These are phyloP conservation scores for Chaetomium strumarium DNA, from an alignment of 2,329 filamentous ascomycete species.

Conservation along the genomic window DNA sequence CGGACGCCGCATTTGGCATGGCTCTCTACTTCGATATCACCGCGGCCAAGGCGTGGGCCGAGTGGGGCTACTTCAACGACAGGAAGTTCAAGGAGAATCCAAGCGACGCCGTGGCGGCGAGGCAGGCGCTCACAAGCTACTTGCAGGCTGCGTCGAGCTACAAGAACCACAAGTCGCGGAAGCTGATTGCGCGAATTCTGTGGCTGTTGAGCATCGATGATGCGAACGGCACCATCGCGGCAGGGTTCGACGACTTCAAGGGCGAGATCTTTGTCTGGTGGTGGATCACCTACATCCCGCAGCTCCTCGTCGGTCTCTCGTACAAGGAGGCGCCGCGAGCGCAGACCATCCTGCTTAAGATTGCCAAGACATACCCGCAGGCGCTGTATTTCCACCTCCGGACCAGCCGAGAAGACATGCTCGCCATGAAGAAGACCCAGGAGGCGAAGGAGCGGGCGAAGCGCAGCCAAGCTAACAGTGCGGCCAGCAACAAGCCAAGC, in stretches of 20 bases:
- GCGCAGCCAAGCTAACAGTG: constrained; percentile 37
- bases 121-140: constrained; percentile 92
- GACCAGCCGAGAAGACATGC: constrained; percentile 90
- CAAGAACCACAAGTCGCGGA: constrained; percentile 94
- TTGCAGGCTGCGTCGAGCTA: constrained; percentile 92
- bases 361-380: constrained; percentile 94
- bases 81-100: constrained; percentile 91
- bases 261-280: constrained; percentile 98
- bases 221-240: constrained; percentile 71
- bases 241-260: constrained; percentile 92
- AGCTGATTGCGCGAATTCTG: constrained; percentile 84
- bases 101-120: constrained; percentile 71
- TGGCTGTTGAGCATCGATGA: constrained; percentile 96
- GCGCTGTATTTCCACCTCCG: constrained; percentile 92
- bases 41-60: constrained; percentile 94
- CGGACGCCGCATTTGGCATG: constrained; percentile 89
- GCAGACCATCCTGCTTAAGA: constrained; percentile 79
- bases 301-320: constrained; percentile 84
- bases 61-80: constrained; percentile 99
- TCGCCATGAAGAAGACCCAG: constrained; percentile 83
- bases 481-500: constrained; percentile 40
- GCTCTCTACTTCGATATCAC: constrained; percentile 94
- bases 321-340: constrained; percentile 87
- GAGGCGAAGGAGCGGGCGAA: constrained; percentile 60
- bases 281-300: constrained; percentile 98